Base-by-base conservation (phyloP, 1,139 yeast genomes). In the Lodderomyces orthopsilosis region DNA sequence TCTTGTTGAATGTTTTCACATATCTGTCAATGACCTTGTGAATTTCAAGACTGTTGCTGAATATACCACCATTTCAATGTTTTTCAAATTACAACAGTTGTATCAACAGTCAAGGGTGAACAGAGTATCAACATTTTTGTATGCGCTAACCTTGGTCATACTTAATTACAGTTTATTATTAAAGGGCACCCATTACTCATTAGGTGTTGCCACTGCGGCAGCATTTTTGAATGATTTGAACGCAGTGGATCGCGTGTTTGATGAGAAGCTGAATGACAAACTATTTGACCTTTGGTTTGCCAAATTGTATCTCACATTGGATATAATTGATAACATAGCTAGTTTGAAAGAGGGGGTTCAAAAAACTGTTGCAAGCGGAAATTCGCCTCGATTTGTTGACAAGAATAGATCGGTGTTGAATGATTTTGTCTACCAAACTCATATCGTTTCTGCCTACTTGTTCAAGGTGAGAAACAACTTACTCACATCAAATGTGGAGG, bases 181-280 rank as follows among this genome's bases (percentile, higher is more conserved):
- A 44, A 77, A 78, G 38, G 87, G 87, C 1, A 81, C 75, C 47
- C 70, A 71, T 36, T 81, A 77, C 54, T 72, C 83, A 1, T 61
- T 77, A 41, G 83, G 83, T 0, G 63, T 83, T 34, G 71, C 82
- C 1, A 62, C 77, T 48, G 65, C 85, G 1, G 68, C 74, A 10
- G 67, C 83, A 1, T 68, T 81, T 9, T 77, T 83, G 55, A 79
- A 79, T 57, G 89, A 82, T 52, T 75, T 78, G 58, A 74, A 74
- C 48, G 65, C 83, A 3, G 63, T 70, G 55, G 77, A 74, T 50
- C 65, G 57, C 47, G 68, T 67, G 52, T 48, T 55, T 34, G 56
- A 50, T 48, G 58, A 50, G 40, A 50, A 49, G 35, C 37, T 39
- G 15, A 38, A 40, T 6, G 43, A 52, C 6, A 51, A 56, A n/a